phyloP scores from a whole-genome alignment of 441 rosid genomes.

The Erodium texanum region DNA sequence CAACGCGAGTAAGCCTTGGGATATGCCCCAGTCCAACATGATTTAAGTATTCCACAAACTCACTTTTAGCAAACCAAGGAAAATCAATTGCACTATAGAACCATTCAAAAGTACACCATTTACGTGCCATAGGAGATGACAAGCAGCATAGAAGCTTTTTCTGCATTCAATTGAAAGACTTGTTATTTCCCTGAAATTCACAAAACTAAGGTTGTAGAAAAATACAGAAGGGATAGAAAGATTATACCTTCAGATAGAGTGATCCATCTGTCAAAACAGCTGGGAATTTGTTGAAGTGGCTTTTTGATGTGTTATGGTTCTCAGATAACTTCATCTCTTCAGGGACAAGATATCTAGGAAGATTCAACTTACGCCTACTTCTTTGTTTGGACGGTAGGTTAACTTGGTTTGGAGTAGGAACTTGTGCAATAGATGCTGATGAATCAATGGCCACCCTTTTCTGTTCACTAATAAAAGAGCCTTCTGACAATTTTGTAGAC shows the following conservation, averaged over 20 bases:
- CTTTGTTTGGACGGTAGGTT: constrained; percentile 35
- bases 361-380: constrained; percentile 59
- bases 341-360: constrained; percentile 32
- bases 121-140: constrained; percentile 53
- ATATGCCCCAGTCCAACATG: constrained; percentile 92
- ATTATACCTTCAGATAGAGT: constrained; percentile 38
- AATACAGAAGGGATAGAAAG: constrained; percentile 14
- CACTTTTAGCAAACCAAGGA: constrained; percentile 96
- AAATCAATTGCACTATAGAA: constrained; percentile 94
- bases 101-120: constrained; percentile 97
- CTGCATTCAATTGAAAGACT: constrained; percentile 28
- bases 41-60: constrained; percentile 81
- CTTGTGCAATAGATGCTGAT: constrained; percentile 31
- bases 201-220: constrained; percentile 1
- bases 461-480: constrained; percentile 30
- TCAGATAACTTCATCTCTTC: constrained; percentile 36
- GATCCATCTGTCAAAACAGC: constrained; percentile 27
- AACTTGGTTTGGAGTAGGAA: constrained; percentile 33
- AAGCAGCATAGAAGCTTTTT: constrained; percentile 56
- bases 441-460: constrained; percentile 29
- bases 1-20: constrained; percentile 86
- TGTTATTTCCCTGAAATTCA: background rate
- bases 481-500: constrained; percentile 32
- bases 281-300: constrained; percentile 24
- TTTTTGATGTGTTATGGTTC: constrained; percentile 23